Conservation (phyloP, 306 rosid genomes). For the Vigna nakashimae region DNA sequence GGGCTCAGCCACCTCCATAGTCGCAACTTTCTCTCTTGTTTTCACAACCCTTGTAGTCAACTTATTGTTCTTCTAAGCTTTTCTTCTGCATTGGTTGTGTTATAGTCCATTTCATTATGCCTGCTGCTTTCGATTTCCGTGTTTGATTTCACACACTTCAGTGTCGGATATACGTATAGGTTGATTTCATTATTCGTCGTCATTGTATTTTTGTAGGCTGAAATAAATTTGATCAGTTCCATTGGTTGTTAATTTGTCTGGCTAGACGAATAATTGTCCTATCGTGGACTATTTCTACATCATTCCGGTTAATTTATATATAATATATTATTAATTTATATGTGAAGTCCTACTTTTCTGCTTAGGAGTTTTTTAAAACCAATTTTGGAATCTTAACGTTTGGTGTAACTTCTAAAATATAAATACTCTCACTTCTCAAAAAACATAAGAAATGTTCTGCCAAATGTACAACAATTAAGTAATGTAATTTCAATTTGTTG, state of each 20-base stretch:
- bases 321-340: background rate
- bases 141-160: background rate
- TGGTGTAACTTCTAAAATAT: too few species aligned
- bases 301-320: background rate
- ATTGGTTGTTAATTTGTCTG: background rate
- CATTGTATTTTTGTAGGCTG: background rate
- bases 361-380: too few species aligned
- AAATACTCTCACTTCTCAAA: too few species aligned
- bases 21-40: slow-evolving; percentile 36
- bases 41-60: background rate
- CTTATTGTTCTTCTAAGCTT: slow-evolving; percentile 16
- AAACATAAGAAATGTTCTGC: too few species aligned
- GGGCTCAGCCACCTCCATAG: slow-evolving; percentile 35
- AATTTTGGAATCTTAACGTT: too few species aligned
- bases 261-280: background rate
- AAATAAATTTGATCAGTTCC: slow-evolving; percentile 2
- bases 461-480: too few species aligned
- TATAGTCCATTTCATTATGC: background rate
- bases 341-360: background rate
- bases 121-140: background rate
- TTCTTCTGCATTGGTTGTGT: background rate
- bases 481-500: too few species aligned
- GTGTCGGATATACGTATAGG: background rate
- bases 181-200: background rate
- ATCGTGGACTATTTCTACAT: background rate